Evolutionary conservation across 768 basidiomycete genomes (phyloP).

Genomic region (Lanmaoa rubissima): DNA sequence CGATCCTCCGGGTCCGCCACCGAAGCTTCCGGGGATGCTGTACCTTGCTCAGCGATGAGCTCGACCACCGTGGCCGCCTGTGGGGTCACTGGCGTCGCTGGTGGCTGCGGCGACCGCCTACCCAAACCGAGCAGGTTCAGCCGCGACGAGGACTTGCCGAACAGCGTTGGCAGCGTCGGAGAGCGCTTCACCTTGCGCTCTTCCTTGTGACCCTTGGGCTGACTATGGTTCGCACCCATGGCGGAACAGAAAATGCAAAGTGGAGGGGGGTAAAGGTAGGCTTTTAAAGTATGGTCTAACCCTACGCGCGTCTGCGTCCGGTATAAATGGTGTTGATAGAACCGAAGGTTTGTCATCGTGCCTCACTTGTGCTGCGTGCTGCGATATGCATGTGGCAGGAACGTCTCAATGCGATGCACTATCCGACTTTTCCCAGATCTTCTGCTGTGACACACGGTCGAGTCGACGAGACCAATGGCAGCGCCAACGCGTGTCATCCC

Average conservation of each 20-base stretch:
- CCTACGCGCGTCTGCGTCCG: conserved; percentile 10
- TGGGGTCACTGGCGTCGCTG: conserved; percentile 28
- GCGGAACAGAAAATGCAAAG: not conserved
- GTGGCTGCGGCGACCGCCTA: conserved; percentile 30
- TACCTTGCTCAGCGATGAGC: conserved; percentile 11
- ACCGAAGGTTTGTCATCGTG: conserved; percentile 18
- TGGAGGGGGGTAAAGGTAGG: not conserved
- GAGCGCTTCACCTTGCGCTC: conserved; percentile 26
- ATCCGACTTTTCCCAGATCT: conserved; percentile 9
- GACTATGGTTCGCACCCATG: conserved; percentile 32
- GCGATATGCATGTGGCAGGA: conserved; percentile 10
- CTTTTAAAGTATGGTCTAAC: conserved; percentile 8
- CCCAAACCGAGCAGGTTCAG: conserved; percentile 28
- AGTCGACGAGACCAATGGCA: conserved; percentile 2
- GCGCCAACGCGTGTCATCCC: conserved; percentile 14
- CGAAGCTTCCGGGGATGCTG: conserved; percentile 26
- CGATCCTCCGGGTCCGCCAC: conserved; percentile 21
- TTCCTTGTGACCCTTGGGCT: conserved; percentile 21
- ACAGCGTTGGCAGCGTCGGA: conserved; percentile 21
- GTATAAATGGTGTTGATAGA: conserved; percentile 21
- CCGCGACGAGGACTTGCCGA: conserved; percentile 29
- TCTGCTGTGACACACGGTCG: conserved; percentile 15
- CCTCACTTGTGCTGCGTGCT: conserved; percentile 33
- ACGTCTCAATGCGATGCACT: conserved; percentile 18
- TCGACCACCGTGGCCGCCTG: conserved; percentile 10